Percentiles rank a stretch among this genome's conserved stretches.
Conservation (phyloP, 768 basidiomycete species). For the Leccinum aurantiacum region DNA sequence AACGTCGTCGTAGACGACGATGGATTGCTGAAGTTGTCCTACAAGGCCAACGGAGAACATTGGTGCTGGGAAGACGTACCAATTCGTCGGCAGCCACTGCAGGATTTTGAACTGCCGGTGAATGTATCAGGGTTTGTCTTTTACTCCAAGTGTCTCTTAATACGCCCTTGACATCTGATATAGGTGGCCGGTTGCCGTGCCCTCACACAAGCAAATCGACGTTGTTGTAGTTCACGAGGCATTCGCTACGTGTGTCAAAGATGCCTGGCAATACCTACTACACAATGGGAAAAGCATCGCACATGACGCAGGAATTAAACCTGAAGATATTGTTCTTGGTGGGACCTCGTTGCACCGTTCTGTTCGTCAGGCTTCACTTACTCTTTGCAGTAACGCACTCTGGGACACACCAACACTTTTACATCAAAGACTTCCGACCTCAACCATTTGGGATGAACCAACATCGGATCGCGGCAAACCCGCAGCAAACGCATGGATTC, state of each 20-base stretch:
- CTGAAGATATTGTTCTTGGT: constrained; percentile 46
- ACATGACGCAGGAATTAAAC: constrained; percentile 32
- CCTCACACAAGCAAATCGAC: constrained; percentile 37
- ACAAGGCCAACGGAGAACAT: constrained; percentile 31
- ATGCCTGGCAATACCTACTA: constrained; percentile 43
- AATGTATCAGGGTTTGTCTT: constrained; percentile 34
- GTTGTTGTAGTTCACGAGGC: constrained; percentile 40
- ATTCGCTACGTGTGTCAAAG: constrained; percentile 26
- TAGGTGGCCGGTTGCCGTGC: constrained; percentile 48
- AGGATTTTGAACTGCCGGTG: constrained; percentile 36
- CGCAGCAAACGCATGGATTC: constrained; percentile 17
- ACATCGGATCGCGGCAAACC: constrained; percentile 8
- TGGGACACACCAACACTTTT: constrained; percentile 43
- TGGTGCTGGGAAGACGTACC: constrained; percentile 41
- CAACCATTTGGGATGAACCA: constrained; percentile 18
- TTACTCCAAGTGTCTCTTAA: background rate
- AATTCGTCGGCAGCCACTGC: constrained; percentile 30
- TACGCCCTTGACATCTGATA: background rate
- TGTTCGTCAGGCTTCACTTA: background rate
- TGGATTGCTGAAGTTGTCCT: constrained; percentile 23
- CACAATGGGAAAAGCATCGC: constrained; percentile 34
- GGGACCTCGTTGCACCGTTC: constrained; percentile 2
- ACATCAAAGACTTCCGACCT: constrained; percentile 36
- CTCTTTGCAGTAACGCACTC: constrained; percentile 38
- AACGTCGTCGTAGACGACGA: constrained; percentile 39